Conservation (phyloP, 257 asterid species). For the Perilla frutescens region DNA sequence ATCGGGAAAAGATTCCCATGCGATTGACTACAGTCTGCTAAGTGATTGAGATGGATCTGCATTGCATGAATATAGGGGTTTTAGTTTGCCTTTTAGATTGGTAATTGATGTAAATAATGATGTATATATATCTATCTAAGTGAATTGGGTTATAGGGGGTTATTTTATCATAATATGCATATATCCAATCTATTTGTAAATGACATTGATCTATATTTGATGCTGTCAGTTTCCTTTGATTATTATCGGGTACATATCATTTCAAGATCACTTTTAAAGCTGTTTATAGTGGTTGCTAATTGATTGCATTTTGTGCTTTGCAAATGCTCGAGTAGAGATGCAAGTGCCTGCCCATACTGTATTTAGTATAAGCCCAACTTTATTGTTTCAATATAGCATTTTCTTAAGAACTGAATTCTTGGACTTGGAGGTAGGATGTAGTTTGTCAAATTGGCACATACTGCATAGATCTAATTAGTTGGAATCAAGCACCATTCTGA, state of each 20-base stretch:
- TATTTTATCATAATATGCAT: conserved; percentile 22
- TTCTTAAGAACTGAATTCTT: neutral
- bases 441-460: neutral
- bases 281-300: neutral
- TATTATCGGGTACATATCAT: neutral
- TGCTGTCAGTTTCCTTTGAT: neutral
- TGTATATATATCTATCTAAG: conserved; percentile 33
- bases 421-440: neutral
- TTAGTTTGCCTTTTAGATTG: conserved; percentile 14
- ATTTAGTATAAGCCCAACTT: neutral
- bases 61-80: conserved; percentile 5
- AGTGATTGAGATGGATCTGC: conserved; percentile 37
- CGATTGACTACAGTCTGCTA: conserved; percentile 59
- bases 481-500: neutral
- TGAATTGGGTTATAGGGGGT: conserved; percentile 1
- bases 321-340: conserved; percentile 16
- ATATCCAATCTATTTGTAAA: conserved; percentile 27
- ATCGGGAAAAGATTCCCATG: conserved; percentile 64
- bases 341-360: neutral
- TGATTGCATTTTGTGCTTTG: conserved; percentile 11
- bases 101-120: conserved; percentile 42
- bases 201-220: neutral
- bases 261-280: neutral
- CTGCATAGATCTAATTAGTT: neutral
- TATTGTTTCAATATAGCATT: conserved; percentile 1